Percentiles rank a stretch among this genome's conserved stretches.
phyloP scores from a whole-genome alignment of 805 yeast species.

The Saturnispora galanensis region DNA sequence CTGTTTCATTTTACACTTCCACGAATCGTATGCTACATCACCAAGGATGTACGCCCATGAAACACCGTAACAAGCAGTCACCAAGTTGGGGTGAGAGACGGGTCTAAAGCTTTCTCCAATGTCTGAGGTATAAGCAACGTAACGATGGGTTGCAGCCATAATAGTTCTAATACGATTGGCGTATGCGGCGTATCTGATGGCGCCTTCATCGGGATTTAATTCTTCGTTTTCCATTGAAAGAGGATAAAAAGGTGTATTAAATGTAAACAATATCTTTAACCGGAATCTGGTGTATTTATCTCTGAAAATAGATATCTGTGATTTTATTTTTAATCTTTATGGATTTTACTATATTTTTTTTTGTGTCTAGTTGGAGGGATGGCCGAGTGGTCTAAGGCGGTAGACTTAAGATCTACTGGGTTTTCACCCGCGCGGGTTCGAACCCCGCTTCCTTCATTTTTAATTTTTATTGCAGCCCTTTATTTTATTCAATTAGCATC shows the following conservation, averaged over 20 bases:
- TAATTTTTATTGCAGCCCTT: neutral
- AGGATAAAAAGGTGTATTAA: neutral
- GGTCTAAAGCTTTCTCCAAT: constrained; percentile 83
- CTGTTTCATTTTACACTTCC: constrained; percentile 58
- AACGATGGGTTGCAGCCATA: constrained; percentile 62
- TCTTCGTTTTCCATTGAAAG: constrained; percentile 5
- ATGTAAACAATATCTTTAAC: neutral
- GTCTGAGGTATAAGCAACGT: constrained; percentile 80
- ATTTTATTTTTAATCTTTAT: too few species aligned
- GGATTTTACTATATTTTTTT: neutral
- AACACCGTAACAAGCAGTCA: constrained; percentile 55
- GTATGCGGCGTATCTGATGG: constrained; percentile 70
- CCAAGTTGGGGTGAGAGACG: constrained; percentile 62
- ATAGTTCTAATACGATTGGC: constrained; percentile 68
- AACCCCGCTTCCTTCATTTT: constrained; percentile 19
- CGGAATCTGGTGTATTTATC: too few species aligned
- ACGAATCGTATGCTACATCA: constrained; percentile 63
- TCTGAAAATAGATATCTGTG: too few species aligned
- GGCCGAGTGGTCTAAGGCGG: constrained; percentile 20
- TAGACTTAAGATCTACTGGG: constrained; percentile 19
- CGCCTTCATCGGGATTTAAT: constrained; percentile 18
- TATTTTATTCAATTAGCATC: neutral
- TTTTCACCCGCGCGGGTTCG: constrained; percentile 19
- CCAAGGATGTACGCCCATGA: constrained; percentile 71
- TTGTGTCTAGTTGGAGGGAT: constrained; percentile 12